A percentile compares a stretch with the other conserved stretches of the same genome.
phyloP scores from a whole-genome alignment of 1,139 yeast species.

The Sugiyamaella castrensis region DNA sequence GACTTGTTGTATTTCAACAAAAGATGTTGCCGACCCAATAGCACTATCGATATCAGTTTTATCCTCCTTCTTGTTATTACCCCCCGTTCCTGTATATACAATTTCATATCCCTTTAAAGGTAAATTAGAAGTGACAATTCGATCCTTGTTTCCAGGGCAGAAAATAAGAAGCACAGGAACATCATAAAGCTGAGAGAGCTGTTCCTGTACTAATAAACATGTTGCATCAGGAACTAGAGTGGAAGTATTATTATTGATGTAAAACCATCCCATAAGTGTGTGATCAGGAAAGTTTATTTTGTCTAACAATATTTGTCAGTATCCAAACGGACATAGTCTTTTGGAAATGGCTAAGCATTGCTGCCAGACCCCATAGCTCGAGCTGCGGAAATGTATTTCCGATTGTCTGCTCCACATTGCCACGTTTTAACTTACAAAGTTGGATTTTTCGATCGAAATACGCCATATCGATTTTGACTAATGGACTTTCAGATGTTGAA shows the following conservation, averaged over 20 bases:
- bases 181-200: slow-evolving; percentile 22
- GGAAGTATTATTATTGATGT: slow-evolving; percentile 19
- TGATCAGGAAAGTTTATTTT: slow-evolving; percentile 35
- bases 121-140: slow-evolving; percentile 22
- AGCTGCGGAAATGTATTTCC: no score
- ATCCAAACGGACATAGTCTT: background rate
- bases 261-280: slow-evolving; percentile 37
- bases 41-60: slow-evolving; percentile 16
- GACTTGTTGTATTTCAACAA: slow-evolving; percentile 15
- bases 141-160: slow-evolving; percentile 20
- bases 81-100: slow-evolving; percentile 24
- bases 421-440: slow-evolving; percentile 26
- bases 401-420: background rate
- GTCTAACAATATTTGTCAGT: slow-evolving; percentile 19
- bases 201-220: slow-evolving; percentile 15
- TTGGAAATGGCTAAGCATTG: no score
- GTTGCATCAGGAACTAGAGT: slow-evolving; percentile 5
- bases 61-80: slow-evolving; percentile 25
- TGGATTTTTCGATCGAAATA: slow-evolving; percentile 27
- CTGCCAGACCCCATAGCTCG: no score
- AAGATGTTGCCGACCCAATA: background rate
- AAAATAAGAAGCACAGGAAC: slow-evolving; percentile 23
- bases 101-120: slow-evolving; percentile 36
- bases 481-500: slow-evolving; percentile 13
- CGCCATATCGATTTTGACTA: slow-evolving; percentile 26